Conservation (phyloP, 495 filamentous ascomycete genomes). For the Penicillium cosmopolitanum region DNA sequence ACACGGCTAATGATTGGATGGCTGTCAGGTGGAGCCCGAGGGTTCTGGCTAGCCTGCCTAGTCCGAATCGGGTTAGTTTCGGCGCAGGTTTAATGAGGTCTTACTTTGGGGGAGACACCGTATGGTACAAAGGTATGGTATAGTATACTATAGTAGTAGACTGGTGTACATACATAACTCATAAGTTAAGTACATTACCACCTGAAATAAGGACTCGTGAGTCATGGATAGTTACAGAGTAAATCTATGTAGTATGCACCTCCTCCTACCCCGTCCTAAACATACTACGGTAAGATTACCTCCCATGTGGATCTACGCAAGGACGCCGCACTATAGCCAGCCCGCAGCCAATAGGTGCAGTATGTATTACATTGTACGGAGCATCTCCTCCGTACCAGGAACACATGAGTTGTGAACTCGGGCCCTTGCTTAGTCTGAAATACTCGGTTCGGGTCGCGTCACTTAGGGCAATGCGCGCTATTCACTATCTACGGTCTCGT, state of each 20-base stretch:
- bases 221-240: no score
- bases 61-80: slow-evolving; percentile 8
- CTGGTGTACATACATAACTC: no score
- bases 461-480: slow-evolving; percentile 11
- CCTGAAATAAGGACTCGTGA: no score
- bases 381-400: background rate
- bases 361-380: background rate
- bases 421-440: background rate
- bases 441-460: background rate
- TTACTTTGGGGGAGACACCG: background rate
- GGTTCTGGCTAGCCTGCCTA: slow-evolving; percentile 20
- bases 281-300: no score
- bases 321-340: slow-evolving; percentile 3
- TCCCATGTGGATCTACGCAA: slow-evolving; percentile 4
- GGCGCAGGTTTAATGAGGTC: slow-evolving; percentile 28
- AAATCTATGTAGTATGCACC: no score
- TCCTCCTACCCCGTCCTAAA: no score
- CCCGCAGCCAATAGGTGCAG: slow-evolving; percentile 3
- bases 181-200: no score
- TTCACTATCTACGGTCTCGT: slow-evolving; percentile 28
- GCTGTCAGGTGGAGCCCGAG: slow-evolving; percentile 20
- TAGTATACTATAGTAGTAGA: no score
- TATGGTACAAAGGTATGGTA: no score
- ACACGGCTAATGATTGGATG: slow-evolving; percentile 11
- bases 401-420: background rate